Evolutionary conservation across 805 yeast genomes (phyloP).

Genomic region (Starmerella sirachaensis): DNA sequence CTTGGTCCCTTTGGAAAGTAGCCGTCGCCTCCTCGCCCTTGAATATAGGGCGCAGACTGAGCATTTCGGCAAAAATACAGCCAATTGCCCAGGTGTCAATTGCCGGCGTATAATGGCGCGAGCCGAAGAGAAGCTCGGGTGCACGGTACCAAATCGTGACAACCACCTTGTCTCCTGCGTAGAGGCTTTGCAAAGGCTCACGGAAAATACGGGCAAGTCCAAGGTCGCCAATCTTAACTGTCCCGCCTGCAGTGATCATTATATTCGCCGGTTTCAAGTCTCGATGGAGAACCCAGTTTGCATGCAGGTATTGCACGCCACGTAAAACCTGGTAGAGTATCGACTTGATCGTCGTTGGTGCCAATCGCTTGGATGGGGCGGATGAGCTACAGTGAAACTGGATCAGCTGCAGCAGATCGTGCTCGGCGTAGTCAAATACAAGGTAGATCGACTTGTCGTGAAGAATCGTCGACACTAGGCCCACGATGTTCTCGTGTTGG

Average conservation of each 20-base stretch:
- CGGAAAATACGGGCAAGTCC: conserved; percentile 84
- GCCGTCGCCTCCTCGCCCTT: conserved; percentile 84
- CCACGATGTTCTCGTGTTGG: conserved; percentile 65
- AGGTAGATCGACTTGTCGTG: conserved; percentile 85
- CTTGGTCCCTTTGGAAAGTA: conserved; percentile 74
- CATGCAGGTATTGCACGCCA: conserved; percentile 84
- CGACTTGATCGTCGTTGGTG: conserved; percentile 63
- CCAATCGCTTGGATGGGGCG: conserved; percentile 33
- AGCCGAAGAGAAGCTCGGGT: conserved; percentile 81
- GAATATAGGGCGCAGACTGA: conserved; percentile 82
- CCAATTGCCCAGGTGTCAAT: conserved; percentile 95
- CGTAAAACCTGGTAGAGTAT: conserved; percentile 85
- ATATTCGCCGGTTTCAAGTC: conserved; percentile 96
- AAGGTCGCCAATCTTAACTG: conserved; percentile 90
- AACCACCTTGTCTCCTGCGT: conserved; percentile 88
- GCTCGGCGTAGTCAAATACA: conserved; percentile 94
- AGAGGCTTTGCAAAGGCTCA: conserved; percentile 74
- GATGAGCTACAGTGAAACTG: conserved; percentile 71
- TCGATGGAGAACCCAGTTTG: conserved; percentile 91
- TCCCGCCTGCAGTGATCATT: conserved; percentile 82
- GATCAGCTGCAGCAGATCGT: conserved; percentile 84
- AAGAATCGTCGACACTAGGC: conserved; percentile 66
- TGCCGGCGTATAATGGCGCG: conserved; percentile 84
- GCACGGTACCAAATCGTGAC: conserved; percentile 97
- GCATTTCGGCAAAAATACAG: conserved; percentile 80